Conservation (phyloP, 139 green algal species). For the Coccomyxa sp. region DNA sequence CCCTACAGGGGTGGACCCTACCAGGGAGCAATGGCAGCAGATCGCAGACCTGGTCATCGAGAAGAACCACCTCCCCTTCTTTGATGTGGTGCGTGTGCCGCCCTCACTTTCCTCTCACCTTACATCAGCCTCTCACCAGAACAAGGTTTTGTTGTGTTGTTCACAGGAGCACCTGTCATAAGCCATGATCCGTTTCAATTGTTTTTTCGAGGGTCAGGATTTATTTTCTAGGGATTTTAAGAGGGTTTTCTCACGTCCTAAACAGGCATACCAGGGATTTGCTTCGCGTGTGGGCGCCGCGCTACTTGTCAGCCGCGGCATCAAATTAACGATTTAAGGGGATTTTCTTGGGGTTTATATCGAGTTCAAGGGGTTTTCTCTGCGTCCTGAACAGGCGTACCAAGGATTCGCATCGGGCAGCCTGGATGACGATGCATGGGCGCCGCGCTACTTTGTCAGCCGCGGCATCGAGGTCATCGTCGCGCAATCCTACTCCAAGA, state of each 20-base stretch:
- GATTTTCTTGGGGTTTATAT: too few species aligned
- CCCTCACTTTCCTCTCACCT: slow-evolving; percentile 51
- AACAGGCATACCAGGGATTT: slow-evolving; percentile 50
- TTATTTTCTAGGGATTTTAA: too few species aligned
- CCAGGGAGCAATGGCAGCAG: slow-evolving; percentile 86
- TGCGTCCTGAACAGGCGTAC: background rate
- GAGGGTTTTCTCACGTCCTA: background rate
- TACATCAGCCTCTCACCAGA: slow-evolving; percentile 40
- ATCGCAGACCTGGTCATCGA: slow-evolving; percentile 81
- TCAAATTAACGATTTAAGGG: too few species aligned
- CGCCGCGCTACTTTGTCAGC: slow-evolving; percentile 83
- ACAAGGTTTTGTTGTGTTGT: background rate
- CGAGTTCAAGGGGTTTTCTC: background rate
- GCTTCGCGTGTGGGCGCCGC: slow-evolving; percentile 73
- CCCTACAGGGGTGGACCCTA: slow-evolving; percentile 96
- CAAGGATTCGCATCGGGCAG: slow-evolving; percentile 78
- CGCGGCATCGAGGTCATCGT: slow-evolving; percentile 86
- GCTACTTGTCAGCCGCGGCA: slow-evolving; percentile 78
- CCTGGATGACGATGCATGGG: slow-evolving; percentile 89
- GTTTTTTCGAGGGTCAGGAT: too few species aligned
- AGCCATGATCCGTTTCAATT: too few species aligned
- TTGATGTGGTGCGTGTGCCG: slow-evolving; percentile 76
- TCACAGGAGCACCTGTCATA: too few species aligned
- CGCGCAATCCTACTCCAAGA: slow-evolving; percentile 91
- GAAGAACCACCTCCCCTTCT: slow-evolving; percentile 91